A percentile compares a stretch with the other conserved stretches of the same genome.
Conservation (phyloP, 1,284 basidiomycete species). For the Ustilago esculenta region DNA sequence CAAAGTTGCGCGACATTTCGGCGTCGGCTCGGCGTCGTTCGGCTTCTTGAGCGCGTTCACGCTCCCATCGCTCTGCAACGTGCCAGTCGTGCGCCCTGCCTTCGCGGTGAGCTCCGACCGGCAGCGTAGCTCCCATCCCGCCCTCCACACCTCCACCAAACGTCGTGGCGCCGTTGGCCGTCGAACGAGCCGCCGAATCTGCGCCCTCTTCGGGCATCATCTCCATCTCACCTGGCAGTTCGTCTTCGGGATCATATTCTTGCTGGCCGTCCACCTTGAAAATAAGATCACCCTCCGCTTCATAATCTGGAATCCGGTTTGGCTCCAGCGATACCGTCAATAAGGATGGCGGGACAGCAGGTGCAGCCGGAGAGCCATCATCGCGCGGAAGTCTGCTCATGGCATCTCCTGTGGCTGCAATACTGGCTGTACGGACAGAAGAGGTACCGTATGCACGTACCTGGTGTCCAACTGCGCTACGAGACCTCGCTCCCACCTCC, state of each 20-base stretch:
- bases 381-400: not conserved
- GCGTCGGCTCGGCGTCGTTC: constrained; percentile 46
- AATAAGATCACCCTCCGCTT: constrained; percentile 42
- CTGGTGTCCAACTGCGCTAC: constrained; percentile 11
- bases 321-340: not conserved
- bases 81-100: constrained; percentile 34
- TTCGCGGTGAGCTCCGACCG: constrained; percentile 31
- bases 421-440: constrained; percentile 3
- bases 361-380: not conserved
- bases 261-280: constrained; percentile 34
- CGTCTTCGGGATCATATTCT: constrained; percentile 44
- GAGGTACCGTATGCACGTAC: constrained; percentile 24
- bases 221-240: constrained; percentile 49
- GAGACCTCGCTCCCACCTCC: constrained; percentile 9
- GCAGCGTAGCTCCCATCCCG: constrained; percentile 34
- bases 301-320: constrained; percentile 20
- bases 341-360: not conserved
- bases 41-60: constrained; percentile 34
- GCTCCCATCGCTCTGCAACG: constrained; percentile 26
- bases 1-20: constrained; percentile 52
- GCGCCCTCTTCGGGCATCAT: constrained; percentile 26
- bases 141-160: constrained; percentile 28
- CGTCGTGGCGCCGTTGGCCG: not conserved
- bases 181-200: not conserved
- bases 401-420: not conserved